phyloP scores from a whole-genome alignment of 2,329 filamentous ascomycete genomes.

The Xylariales sp. region DNA sequence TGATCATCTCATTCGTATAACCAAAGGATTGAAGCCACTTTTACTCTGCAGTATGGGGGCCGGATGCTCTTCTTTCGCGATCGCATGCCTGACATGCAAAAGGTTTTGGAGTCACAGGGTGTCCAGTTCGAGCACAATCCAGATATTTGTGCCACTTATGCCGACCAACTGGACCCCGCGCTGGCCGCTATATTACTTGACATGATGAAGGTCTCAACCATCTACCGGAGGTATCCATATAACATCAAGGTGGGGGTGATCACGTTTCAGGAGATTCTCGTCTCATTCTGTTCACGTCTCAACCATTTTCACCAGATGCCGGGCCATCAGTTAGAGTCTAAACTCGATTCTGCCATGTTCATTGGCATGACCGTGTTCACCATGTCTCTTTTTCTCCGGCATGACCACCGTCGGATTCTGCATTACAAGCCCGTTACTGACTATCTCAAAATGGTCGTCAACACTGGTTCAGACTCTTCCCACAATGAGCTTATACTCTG shows the following conservation, averaged over 20 bases:
- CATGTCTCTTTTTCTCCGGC: conserved; percentile 2
- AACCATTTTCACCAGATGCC: background rate
- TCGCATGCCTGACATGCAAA: too few relatives aligned
- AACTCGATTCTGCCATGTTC: background rate
- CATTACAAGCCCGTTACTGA: background rate
- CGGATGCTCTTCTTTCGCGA: background rate
- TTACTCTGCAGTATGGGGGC: background rate
- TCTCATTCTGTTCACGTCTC: conserved; percentile 1
- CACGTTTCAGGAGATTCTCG: background rate
- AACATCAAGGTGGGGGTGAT: background rate
- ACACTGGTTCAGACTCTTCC: background rate
- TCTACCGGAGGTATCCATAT: background rate
- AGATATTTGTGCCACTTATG: background rate
- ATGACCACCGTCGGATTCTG: background rate
- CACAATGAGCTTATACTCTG: background rate
- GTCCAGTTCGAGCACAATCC: background rate
- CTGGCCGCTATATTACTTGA: background rate
- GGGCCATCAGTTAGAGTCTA: background rate
- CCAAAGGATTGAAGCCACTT: background rate
- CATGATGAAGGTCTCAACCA: background rate
- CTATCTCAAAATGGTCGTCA: background rate
- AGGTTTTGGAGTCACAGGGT: too few relatives aligned
- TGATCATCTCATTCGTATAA: background rate
- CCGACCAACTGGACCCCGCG: background rate
- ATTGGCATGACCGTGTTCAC: background rate